phyloP scores from a whole-genome alignment of 306 rosid species.

The Rosa chinensis region DNA sequence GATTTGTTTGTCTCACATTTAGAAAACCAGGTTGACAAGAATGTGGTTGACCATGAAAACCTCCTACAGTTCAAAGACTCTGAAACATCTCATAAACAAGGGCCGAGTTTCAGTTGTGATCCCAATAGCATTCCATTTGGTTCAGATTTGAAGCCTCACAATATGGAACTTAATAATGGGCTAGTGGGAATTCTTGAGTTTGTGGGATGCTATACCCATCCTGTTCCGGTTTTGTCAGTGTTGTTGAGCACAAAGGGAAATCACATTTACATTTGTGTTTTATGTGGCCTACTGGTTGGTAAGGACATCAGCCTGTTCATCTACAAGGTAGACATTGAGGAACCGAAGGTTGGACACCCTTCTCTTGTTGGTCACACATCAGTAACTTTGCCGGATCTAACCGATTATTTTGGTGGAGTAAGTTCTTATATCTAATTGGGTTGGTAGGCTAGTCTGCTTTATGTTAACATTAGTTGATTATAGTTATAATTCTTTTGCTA shows the following conservation, averaged over 20 bases:
- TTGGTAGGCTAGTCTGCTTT: constrained; percentile 10
- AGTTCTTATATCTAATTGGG: constrained; percentile 30
- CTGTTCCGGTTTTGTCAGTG: constrained; percentile 63
- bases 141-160: constrained; percentile 38
- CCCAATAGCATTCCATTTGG: constrained; percentile 32
- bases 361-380: constrained; percentile 65
- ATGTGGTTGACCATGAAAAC: constrained; percentile 38
- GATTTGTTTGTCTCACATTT: constrained; percentile 32
- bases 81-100: constrained; percentile 34
- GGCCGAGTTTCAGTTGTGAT: constrained; percentile 24
- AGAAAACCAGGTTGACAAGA: constrained; percentile 35
- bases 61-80: constrained; percentile 21
- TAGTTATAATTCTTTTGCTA: constrained; percentile 28
- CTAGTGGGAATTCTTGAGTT: constrained; percentile 43
- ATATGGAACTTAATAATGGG: constrained; percentile 38
- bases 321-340: constrained; percentile 56
- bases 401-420: constrained; percentile 52
- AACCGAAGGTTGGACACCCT: constrained; percentile 60
- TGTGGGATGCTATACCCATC: constrained; percentile 77
- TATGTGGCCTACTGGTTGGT: constrained; percentile 52
- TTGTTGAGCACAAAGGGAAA: constrained; percentile 47
- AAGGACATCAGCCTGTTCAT: constrained; percentile 56
- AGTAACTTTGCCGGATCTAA: constrained; percentile 51
- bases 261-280: constrained; percentile 60
- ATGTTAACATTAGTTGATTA: neutral